Evolutionary conservation across 345 rosid species (phyloP), one percentile per base, ranked within the genome.

Genomic region (Alliaria petiolata): DNA sequence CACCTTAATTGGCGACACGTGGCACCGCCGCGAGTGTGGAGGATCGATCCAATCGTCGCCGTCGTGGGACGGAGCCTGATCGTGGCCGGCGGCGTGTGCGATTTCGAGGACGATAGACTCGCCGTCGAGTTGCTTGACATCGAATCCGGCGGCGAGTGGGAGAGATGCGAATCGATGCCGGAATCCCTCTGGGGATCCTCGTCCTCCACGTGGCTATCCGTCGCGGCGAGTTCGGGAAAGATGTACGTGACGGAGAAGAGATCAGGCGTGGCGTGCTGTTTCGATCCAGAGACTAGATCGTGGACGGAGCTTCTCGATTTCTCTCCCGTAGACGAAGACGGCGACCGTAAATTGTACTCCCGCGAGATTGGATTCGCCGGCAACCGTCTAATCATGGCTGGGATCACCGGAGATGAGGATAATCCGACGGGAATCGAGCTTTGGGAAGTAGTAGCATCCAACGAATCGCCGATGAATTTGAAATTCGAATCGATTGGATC

Each of bases 61-160:
- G 14, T 80, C 7, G 87, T 87, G 0, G 96, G 87, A 9, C 62
- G 57, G 31, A 62, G 43, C 1, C 8, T 87, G 30, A 44, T 93
- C 9, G 36, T 89, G 0, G 97, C 92, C 5, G 93, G 96, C 6
- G 97, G 97, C 0, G 79, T 80, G 0, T 80, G 82, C 70, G 82
- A 87, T 28, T 90, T 90, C 83, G 90, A 86, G 62, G 96, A 89
- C 7, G 88, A 87, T 50, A 85, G 84, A 1, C 76, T 93, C 13
- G 84, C 97, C 5, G 91, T 89, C 0, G 98, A 90, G 65, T 43
- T 85, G 53, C 81, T 78, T 17, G 81, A 87, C 76, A 16, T 85
- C 15, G 75, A 70, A 34, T 43, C 79, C 12, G 68, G 20, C 19
- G 31, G 17, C 15, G 30, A 1, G 25, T 93, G 98, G 98, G 78